Percentiles rank a stretch among this genome's conserved stretches.
These are phyloP conservation scores for Arachnopeziza araneosa DNA, from an alignment of 2,329 filamentous ascomycete species.

Conservation along the genomic window DNA sequence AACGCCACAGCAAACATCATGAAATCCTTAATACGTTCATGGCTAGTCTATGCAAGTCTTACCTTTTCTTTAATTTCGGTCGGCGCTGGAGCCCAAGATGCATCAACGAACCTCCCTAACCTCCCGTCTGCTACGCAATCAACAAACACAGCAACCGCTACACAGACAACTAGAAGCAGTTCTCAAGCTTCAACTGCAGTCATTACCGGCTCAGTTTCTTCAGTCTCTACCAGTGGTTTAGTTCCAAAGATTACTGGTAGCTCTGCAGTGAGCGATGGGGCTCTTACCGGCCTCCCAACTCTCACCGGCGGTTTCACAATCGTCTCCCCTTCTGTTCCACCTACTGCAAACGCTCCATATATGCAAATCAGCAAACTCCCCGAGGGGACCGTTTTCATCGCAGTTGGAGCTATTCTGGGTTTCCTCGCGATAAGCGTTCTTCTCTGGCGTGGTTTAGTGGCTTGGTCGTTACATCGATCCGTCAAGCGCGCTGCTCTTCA, in stretches of 20 bases:
- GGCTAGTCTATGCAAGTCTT: not conserved
- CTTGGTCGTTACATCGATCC: slow-evolving; percentile 85
- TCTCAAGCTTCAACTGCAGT: not conserved
- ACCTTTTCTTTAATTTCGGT: not conserved
- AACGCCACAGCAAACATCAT: not conserved
- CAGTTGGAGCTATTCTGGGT: slow-evolving; percentile 81
- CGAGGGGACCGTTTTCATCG: slow-evolving; percentile 94
- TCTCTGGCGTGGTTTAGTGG: slow-evolving; percentile 81
- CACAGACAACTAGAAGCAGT: not conserved
- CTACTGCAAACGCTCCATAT: slow-evolving; percentile 78
- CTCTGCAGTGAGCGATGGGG: slow-evolving; percentile 1
- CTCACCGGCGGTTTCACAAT: slow-evolving; percentile 55
- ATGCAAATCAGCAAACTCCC: slow-evolving; percentile 84
- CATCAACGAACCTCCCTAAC: not conserved
- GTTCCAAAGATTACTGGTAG: not conserved
- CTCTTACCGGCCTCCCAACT: slow-evolving; percentile 40
- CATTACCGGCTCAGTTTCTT: not conserved
- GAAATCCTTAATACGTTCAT: not conserved
- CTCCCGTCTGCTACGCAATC: not conserved
- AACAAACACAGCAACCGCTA: not conserved
- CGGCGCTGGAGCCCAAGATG: not conserved
- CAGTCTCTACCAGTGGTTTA: not conserved
- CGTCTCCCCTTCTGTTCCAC: slow-evolving; percentile 71
- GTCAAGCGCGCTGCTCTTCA: slow-evolving; percentile 80
- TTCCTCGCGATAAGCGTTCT: slow-evolving; percentile 77